Conservation (phyloP, 257 asterid genomes). For the Asclepias syriaca region DNA sequence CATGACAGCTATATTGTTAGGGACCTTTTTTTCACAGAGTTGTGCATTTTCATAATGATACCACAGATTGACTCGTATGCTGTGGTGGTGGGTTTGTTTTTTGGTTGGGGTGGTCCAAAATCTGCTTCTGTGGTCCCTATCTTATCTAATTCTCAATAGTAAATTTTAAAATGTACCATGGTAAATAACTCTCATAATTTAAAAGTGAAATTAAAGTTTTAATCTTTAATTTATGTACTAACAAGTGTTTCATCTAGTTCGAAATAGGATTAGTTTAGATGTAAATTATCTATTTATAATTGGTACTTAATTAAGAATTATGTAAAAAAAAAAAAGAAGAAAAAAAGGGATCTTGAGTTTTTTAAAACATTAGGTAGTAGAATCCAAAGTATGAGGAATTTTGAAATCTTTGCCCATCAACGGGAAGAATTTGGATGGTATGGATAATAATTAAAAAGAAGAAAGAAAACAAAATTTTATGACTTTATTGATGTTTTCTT, state of each 20-base stretch:
- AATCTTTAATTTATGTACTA: too few species aligned
- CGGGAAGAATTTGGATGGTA: not conserved
- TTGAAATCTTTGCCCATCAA: conserved; percentile 6
- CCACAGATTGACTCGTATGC: not conserved
- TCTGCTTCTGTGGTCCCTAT: conserved; percentile 16
- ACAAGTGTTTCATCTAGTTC: too few species aligned
- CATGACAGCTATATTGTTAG: conserved; percentile 13
- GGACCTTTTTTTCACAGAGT: not conserved
- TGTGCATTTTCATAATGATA: not conserved
- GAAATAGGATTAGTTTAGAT: too few species aligned
- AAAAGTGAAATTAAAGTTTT: too few species aligned
- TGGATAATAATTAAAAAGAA: not conserved
- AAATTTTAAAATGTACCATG: too few species aligned
- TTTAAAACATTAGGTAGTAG: not conserved
- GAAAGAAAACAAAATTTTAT: conserved; percentile 18
- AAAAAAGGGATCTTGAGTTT: not conserved
- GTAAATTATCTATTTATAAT: too few species aligned
- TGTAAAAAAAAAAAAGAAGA: too few species aligned
- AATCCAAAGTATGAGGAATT: conserved; percentile 12
- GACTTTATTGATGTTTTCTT: not conserved
- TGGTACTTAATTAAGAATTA: too few species aligned
- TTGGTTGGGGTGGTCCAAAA: conserved; percentile 25
- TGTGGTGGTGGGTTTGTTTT: too few species aligned
- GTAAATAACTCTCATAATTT: too few species aligned
- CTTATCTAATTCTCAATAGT: too few species aligned